Percentiles rank a stretch among this genome's conserved stretches.
phyloP scores from a whole-genome alignment of 352 stramenopile genomes.

The Phytophthora ohioensis region DNA sequence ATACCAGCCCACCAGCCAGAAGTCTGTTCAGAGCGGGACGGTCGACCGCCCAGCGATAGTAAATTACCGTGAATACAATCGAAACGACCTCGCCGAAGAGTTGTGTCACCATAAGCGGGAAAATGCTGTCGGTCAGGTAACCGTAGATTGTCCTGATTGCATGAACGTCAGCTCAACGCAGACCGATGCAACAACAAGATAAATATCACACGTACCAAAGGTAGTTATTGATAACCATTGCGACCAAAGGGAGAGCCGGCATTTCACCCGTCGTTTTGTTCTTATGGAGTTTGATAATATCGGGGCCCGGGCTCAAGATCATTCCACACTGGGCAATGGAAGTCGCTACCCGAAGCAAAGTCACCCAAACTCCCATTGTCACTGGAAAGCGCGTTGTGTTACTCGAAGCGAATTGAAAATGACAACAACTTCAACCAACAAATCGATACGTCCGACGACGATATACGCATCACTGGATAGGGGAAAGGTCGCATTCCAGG shows the following conservation, averaged over 20 bases:
- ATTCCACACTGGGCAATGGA: constrained; percentile 26
- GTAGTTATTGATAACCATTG: constrained; percentile 39
- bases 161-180: not conserved
- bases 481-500: constrained; percentile 6
- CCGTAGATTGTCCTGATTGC: constrained; percentile 31
- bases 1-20: constrained; percentile 1
- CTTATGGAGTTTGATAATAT: constrained; percentile 25
- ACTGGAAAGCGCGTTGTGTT: not conserved
- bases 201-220: constrained; percentile 15
- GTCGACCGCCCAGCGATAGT: constrained; percentile 21
- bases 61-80: constrained; percentile 26
- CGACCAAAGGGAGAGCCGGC: constrained; percentile 27
- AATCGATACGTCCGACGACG: not conserved
- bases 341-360: constrained; percentile 27
- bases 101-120: constrained; percentile 33
- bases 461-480: not conserved
- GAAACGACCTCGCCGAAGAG: constrained; percentile 27
- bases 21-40: constrained; percentile 13
- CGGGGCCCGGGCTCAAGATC: constrained; percentile 27
- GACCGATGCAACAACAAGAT: not conserved
- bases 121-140: constrained; percentile 33
- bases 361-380: constrained; percentile 10
- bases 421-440: not conserved
- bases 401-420: constrained; percentile 18
- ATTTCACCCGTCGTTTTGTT: constrained; percentile 30